A percentile compares a stretch with the other conserved stretches of the same genome.
Conservation (phyloP, 108 stramenopile species). For the Nitzschia putrida region DNA sequence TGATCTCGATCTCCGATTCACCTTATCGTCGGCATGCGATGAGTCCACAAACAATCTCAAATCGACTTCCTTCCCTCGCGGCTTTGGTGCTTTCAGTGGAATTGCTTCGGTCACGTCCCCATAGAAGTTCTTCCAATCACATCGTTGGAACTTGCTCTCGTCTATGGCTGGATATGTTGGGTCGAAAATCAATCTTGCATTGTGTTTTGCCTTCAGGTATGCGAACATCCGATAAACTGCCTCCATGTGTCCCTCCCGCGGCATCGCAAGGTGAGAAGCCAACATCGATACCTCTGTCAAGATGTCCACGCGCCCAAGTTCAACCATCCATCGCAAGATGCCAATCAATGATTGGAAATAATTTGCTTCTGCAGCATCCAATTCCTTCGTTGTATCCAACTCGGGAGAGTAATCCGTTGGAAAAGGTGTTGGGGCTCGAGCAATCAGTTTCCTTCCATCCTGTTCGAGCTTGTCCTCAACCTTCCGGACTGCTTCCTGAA, state of each 20-base stretch:
- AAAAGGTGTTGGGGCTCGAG: slow-evolving; percentile 28
- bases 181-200: slow-evolving; percentile 39
- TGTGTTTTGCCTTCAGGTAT: slow-evolving; percentile 22
- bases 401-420: slow-evolving; percentile 18
- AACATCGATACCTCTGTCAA: slow-evolving; percentile 36
- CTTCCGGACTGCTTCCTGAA: slow-evolving; percentile 31
- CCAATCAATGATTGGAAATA: slow-evolving; percentile 33
- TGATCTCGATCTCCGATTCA: slow-evolving; percentile 22
- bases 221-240: slow-evolving; percentile 31
- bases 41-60: slow-evolving; percentile 39
- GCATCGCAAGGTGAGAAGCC: too few relatives aligned
- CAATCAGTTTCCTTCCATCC: slow-evolving; percentile 13
- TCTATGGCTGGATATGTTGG: slow-evolving; percentile 28
- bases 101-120: slow-evolving; percentile 25
- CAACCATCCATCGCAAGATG: too few relatives aligned
- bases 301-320: slow-evolving; percentile 50
- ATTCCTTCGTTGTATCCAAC: background rate
- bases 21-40: too few relatives aligned
- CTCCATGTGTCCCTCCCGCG: slow-evolving; percentile 46
- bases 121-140: slow-evolving; percentile 22
- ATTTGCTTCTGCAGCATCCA: background rate
- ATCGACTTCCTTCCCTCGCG: slow-evolving; percentile 22
- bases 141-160: slow-evolving; percentile 14
- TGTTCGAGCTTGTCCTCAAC: too few relatives aligned
- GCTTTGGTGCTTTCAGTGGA: slow-evolving; percentile 31